Conservation (phyloP, 116 monocot genomes). For the Thalassia testudinum region DNA sequence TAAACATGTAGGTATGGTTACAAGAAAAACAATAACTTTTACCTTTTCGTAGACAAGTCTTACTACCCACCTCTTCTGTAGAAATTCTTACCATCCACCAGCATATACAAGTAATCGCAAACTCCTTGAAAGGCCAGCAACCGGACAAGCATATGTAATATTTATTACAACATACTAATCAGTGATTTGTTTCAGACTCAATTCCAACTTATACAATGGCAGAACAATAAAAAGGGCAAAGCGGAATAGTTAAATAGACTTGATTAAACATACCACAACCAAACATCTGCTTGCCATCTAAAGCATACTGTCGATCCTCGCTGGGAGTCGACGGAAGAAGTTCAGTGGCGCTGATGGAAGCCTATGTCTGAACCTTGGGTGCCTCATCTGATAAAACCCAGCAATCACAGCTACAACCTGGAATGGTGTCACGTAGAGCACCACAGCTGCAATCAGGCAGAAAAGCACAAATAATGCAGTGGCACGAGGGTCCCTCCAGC, state of each 20-base stretch:
- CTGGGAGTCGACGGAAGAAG: conserved; percentile 60
- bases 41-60: too few relatives aligned
- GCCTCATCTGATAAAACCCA: conserved; percentile 50
- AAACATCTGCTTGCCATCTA: background rate
- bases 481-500: conserved; percentile 83
- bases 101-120: background rate
- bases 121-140: background rate
- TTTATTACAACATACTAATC: background rate
- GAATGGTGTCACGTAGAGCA: conserved; percentile 71
- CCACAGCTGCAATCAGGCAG: conserved; percentile 24
- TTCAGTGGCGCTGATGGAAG: conserved; percentile 59
- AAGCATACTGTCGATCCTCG: conserved; percentile 37
- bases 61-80: too few relatives aligned
- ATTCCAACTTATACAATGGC: background rate
- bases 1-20: too few relatives aligned
- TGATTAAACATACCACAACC: background rate
- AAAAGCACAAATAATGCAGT: conserved; percentile 50
- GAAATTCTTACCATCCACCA: too few relatives aligned
- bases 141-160: background rate
- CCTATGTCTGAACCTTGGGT: conserved; percentile 58
- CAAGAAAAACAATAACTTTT: too few relatives aligned
- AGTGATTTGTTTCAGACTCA: background rate
- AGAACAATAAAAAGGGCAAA: background rate
- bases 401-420: conserved; percentile 38
- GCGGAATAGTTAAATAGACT: background rate